Percentiles rank a stretch among this genome's conserved stretches.
Conservation (phyloP, 345 rosid genomes). For the Citrus unshiu region DNA sequence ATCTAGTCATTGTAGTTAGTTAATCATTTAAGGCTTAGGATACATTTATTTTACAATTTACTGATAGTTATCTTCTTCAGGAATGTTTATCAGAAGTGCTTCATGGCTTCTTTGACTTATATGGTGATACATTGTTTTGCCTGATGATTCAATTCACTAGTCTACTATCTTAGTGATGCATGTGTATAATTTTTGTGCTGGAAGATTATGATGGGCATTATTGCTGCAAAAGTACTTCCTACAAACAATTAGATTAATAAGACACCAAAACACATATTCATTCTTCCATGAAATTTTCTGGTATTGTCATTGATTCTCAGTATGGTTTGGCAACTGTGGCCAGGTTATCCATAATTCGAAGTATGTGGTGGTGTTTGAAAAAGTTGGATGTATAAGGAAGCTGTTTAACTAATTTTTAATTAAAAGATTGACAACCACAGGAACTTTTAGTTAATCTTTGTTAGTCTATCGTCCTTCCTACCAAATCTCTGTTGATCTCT, state of each 20-base stretch:
- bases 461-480: conserved; percentile 1
- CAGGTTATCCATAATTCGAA: background rate
- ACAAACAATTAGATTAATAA: background rate
- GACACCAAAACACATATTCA: background rate
- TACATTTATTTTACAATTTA: background rate
- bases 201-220: background rate
- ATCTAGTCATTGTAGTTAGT: background rate
- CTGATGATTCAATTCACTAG: background rate
- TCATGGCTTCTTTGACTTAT: conserved; percentile 9
- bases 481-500: background rate
- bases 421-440: background rate
- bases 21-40: background rate
- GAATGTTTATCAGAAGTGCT: background rate
- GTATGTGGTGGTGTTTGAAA: background rate
- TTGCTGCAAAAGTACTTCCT: background rate
- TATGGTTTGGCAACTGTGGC: background rate
- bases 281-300: background rate
- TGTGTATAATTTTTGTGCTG: background rate
- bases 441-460: background rate
- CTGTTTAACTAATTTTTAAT: background rate
- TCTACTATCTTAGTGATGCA: background rate
- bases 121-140: background rate
- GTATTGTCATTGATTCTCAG: background rate
- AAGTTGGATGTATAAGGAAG: background rate
- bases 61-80: background rate